phyloP scores from a whole-genome alignment of 2,329 filamentous ascomycete genomes.

The Immersiporthe knoxdaviesiana region DNA sequence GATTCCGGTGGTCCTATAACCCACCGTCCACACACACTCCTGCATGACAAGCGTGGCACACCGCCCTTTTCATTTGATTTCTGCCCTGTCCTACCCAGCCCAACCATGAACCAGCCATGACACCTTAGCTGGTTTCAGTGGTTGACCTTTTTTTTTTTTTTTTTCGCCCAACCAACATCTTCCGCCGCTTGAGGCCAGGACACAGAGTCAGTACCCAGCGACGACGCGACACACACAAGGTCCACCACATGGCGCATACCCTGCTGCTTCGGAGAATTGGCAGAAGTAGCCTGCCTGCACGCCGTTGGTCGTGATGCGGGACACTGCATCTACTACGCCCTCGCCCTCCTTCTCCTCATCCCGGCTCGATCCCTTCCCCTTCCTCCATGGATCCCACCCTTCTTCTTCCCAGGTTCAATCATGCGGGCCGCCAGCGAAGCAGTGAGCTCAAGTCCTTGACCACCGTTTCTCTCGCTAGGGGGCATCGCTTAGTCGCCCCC shows the following conservation, averaged over 20 bases:
- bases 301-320: slow-evolving; percentile 21
- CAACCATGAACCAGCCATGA: slow-evolving; percentile 19
- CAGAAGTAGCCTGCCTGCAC: slow-evolving; percentile 18
- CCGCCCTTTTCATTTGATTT: slow-evolving; percentile 25
- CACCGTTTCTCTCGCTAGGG: slow-evolving; percentile 7
- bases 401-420: too few relatives aligned
- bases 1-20: slow-evolving; percentile 19
- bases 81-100: slow-evolving; percentile 15
- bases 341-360: background rate
- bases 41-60: slow-evolving; percentile 21
- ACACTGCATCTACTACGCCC: slow-evolving; percentile 16
- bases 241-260: background rate
- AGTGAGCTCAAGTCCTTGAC: slow-evolving; percentile 1
- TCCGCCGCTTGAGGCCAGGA: background rate
- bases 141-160: too few relatives aligned
- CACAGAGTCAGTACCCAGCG: slow-evolving; percentile 15
- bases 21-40: slow-evolving; percentile 20
- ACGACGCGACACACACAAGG: slow-evolving; percentile 7
- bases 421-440: slow-evolving; percentile 18
- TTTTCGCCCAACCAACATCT: slow-evolving; percentile 15
- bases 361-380: background rate
- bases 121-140: slow-evolving; percentile 12
- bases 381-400: background rate
- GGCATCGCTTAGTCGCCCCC: slow-evolving; percentile 11
- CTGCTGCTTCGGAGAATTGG: slow-evolving; percentile 20